These are phyloP conservation scores for Mediolabrus comicus DNA, from an alignment of 108 stramenopile genomes.

Conservation along the genomic window DNA sequence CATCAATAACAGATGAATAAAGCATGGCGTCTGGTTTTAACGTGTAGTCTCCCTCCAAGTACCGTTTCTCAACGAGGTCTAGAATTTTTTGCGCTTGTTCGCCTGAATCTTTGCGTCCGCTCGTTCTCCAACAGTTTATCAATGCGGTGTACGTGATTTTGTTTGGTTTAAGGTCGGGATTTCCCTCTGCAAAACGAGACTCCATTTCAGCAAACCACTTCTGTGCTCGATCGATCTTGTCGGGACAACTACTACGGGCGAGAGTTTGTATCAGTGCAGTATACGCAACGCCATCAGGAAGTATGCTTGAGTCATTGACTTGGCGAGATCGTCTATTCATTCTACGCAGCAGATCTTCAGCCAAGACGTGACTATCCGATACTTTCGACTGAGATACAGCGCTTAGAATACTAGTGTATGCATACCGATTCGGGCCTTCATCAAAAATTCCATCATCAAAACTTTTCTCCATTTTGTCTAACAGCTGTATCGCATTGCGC, in stretches of 20 bases:
- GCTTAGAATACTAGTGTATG: slow-evolving; percentile 35
- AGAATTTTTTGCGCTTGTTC: slow-evolving; percentile 29
- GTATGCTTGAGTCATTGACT: slow-evolving; percentile 28
- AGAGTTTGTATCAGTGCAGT: slow-evolving; percentile 36
- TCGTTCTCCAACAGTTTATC: slow-evolving; percentile 41
- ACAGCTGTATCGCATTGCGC: slow-evolving; percentile 10
- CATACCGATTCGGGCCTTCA: slow-evolving; percentile 25
- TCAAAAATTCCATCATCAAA: slow-evolving; percentile 21
- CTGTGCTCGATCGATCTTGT: slow-evolving; percentile 16
- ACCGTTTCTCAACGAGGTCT: slow-evolving; percentile 27
- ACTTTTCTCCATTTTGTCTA: slow-evolving; percentile 38
- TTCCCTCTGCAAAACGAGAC: slow-evolving; percentile 11
- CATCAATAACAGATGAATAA: slow-evolving; percentile 33
- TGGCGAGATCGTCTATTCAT: slow-evolving; percentile 30
- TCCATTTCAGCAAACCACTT: slow-evolving; percentile 46
- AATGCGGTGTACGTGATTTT: slow-evolving; percentile 38
- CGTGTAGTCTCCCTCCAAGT: slow-evolving; percentile 25
- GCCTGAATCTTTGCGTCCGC: slow-evolving; percentile 21
- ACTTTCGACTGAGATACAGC: slow-evolving; percentile 21
- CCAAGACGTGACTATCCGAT: slow-evolving; percentile 18
- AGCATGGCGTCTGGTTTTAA: slow-evolving; percentile 36
- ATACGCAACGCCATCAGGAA: slow-evolving; percentile 31
- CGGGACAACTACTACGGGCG: slow-evolving; percentile 4
- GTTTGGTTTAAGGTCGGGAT: slow-evolving; percentile 29
- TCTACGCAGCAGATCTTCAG: slow-evolving; percentile 36